phyloP scores from a whole-genome alignment of 495 filamentous ascomycete genomes.

The Apodospora peruviana region DNA sequence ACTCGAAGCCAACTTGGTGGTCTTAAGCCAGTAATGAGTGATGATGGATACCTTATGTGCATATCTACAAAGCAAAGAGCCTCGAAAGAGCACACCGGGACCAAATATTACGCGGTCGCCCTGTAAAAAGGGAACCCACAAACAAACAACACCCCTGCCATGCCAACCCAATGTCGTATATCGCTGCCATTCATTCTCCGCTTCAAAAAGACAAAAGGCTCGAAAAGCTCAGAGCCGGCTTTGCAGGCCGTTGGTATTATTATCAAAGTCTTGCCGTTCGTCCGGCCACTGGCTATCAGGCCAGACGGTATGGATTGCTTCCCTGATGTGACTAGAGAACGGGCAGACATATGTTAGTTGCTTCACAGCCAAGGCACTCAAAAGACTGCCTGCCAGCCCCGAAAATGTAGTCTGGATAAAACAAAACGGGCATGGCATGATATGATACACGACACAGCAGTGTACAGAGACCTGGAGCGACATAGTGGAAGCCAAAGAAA shows the following conservation, averaged over 20 bases:
- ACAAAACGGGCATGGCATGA: too few relatives aligned
- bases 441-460: too few relatives aligned
- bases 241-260: too few relatives aligned
- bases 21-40: too few relatives aligned
- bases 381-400: not conserved
- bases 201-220: not conserved
- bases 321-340: conserved; percentile 70
- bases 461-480: too few relatives aligned
- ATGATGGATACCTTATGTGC: too few relatives aligned
- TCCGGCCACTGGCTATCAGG: conserved; percentile 75
- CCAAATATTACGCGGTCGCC: not conserved
- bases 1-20: too few relatives aligned
- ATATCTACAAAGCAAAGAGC: too few relatives aligned
- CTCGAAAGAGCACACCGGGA: too few relatives aligned
- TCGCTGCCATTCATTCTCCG: not conserved
- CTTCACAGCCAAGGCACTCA: not conserved
- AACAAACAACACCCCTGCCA: not conserved
- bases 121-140: not conserved
- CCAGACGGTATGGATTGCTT: conserved; percentile 79
- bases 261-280: conserved; percentile 56
- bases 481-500: not conserved
- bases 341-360: not conserved
- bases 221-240: conserved; percentile 34
- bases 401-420: too few relatives aligned
- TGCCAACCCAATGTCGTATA: not conserved